These are phyloP conservation scores for Phyllosticta citrichinensis DNA, from an alignment of 2,329 filamentous ascomycete genomes.

Conservation along the genomic window DNA sequence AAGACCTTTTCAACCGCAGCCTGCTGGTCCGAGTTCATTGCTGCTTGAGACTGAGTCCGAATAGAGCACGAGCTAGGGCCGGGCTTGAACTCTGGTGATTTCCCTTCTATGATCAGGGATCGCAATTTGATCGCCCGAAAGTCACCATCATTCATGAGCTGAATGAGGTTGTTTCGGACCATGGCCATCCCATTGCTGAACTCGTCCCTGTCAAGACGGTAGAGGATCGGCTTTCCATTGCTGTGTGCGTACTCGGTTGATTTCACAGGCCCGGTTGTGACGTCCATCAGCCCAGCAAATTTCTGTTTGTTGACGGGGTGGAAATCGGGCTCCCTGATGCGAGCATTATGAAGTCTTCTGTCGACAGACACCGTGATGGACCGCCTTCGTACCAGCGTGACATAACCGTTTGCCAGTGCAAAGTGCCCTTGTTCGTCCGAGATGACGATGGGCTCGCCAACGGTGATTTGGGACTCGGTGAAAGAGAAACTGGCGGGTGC, in stretches of 20 bases:
- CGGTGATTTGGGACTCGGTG: constrained; percentile 73
- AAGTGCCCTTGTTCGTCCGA: constrained; percentile 95
- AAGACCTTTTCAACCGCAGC: constrained; percentile 89
- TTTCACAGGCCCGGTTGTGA: constrained; percentile 31
- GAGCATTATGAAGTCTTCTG: constrained; percentile 75
- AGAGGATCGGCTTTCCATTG: constrained; percentile 50
- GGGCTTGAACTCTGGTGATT: constrained; percentile 62
- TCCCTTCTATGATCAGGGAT: constrained; percentile 68
- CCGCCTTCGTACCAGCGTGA: constrained; percentile 64
- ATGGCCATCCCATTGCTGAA: constrained; percentile 97
- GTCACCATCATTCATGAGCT: constrained; percentile 74
- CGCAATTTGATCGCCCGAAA: constrained; percentile 64
- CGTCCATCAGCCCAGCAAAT: constrained; percentile 87
- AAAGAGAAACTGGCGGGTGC: constrained; percentile 63
- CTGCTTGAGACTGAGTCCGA: constrained; percentile 42
- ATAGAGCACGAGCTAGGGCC: constrained; percentile 54
- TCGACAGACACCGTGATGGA: constrained; percentile 85
- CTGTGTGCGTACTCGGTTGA: constrained; percentile 30
- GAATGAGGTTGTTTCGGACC: constrained; percentile 85
- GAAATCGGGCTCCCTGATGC: constrained; percentile 66
- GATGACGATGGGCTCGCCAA: constrained; percentile 89
- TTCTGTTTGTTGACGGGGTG: constrained; percentile 67
- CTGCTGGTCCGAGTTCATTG: constrained; percentile 79
- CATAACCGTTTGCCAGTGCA: constrained; percentile 84
- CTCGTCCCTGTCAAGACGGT: constrained; percentile 92